phyloP scores from a whole-genome alignment of 441 rosid species.

The Bruguiera hainesii region DNA sequence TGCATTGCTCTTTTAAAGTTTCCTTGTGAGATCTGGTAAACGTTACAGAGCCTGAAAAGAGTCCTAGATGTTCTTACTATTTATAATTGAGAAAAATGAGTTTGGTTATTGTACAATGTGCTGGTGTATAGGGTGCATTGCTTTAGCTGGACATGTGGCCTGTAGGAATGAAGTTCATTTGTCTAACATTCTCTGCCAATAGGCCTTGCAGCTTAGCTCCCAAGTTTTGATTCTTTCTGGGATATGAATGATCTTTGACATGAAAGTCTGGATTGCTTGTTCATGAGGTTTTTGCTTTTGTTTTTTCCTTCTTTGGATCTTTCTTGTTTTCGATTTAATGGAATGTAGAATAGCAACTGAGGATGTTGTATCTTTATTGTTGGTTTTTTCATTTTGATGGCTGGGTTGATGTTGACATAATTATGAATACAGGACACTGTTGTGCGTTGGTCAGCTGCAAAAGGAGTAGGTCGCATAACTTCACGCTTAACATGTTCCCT shows the following conservation, averaged over 20 bases:
- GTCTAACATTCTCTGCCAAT: constrained; percentile 3
- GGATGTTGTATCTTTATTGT: neutral
- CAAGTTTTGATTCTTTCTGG: neutral
- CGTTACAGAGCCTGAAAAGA: no score
- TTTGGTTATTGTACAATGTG: no score
- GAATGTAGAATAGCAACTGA: neutral
- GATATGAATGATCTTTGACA: constrained; percentile 1
- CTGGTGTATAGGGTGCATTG: no score
- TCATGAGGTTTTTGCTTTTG: neutral
- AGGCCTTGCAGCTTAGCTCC: constrained; percentile 1
- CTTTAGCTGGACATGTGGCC: no score
- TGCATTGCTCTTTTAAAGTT: no score
- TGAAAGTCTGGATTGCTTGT: neutral
- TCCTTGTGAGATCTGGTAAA: no score
- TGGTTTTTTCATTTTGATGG: constrained; percentile 9
- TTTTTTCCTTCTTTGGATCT: neutral
- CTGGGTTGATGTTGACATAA: constrained; percentile 15
- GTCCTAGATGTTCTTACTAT: no score
- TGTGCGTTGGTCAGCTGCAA: constrained; percentile 99
- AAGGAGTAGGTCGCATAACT: constrained; percentile 91
- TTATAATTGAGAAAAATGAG: no score
- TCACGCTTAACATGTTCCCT: constrained; percentile 77
- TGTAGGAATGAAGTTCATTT: neutral
- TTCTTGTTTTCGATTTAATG: constrained; percentile 2
- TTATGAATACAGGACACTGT: constrained; percentile 72